Base-by-base conservation (phyloP, 345 rosid species). In the Eucalyptus regnans region DNA sequence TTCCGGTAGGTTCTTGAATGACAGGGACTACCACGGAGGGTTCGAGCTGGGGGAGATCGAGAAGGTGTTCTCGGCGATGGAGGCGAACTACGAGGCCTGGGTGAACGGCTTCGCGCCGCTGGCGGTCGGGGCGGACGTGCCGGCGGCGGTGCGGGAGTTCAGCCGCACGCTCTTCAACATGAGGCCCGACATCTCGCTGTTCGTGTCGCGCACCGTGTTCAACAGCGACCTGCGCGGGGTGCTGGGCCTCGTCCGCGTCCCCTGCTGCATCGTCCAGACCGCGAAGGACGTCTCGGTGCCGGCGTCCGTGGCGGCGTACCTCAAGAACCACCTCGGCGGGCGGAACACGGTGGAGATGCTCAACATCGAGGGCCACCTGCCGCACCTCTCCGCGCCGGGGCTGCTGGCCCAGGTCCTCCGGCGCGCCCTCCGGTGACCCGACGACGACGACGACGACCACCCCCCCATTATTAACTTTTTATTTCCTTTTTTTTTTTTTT, bases 141-240 rank as follows among this genome's bases (percentile, higher is more conserved):
- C 95, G 20, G 92, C 86, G 49, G 95, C 94, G 52, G 94, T 94
- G 52, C 90, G 90, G 86, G 94, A 94, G 88, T 94, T 94, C 86
- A 92, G 92, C 89, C 88, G 94, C 89, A 94, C 95, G 48, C 92
- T 94, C 86, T 94, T 94, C 90, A 94, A 94, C 86, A 93, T 94
- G 94, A 92, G 95, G 89, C 95, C 95, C 12, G 95, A 93, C 87
- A 94, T 94, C 37, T 86, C 95, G 16, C 89, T 92, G 56, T 91
- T 91, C 89, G 95, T 92, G n/a, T 88, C 89, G 2, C 87, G 87
- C 31, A 92, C 93, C 58, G 93, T 94, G 48, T 91, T 94, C 87
- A 87, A 80, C 79, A 90, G 92, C 81, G 95, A 94, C 91, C 87
- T 94, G 31, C 89, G 94, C 29, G 95, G 94, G 54, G 90, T 94